Percentiles rank a stretch among this genome's conserved stretches.
Conservation (phyloP, 2,329 filamentous ascomycete genomes). For the Ophidiomyces ophidiicola region DNA sequence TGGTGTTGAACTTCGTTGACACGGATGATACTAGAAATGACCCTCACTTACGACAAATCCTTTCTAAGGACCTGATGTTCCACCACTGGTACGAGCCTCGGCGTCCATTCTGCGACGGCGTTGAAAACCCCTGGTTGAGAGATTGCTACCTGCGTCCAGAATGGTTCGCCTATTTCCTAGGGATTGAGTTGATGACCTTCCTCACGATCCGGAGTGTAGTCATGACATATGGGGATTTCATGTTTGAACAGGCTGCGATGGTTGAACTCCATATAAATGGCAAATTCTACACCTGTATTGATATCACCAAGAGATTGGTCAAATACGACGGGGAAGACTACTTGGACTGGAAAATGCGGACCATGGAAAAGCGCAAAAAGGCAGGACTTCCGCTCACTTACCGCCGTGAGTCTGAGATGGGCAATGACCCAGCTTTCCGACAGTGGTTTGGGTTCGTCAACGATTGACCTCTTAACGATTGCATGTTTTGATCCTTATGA, state of each 20-base stretch:
- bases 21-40: conserved; percentile 1
- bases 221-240: not conserved
- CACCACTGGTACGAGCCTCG: not conserved
- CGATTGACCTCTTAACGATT: too few species aligned
- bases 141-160: not conserved
- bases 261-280: not conserved
- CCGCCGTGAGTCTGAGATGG: not conserved
- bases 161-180: not conserved
- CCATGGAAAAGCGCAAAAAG: not conserved
- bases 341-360: not conserved
- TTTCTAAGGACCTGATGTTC: not conserved
- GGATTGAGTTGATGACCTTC: not conserved
- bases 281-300: not conserved
- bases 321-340: not conserved
- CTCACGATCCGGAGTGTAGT: not conserved
- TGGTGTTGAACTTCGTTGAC: not conserved
- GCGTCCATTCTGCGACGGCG: not conserved
- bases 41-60: not conserved
- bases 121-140: not conserved
- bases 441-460: too few species aligned
- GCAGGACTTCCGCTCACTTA: not conserved
- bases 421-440: too few species aligned
- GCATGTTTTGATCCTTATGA: too few species aligned
- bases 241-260: not conserved
- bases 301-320: not conserved